These are phyloP conservation scores for Hanseniaspora vineae DNA, from an alignment of 805 yeast genomes.

Conservation along the genomic window DNA sequence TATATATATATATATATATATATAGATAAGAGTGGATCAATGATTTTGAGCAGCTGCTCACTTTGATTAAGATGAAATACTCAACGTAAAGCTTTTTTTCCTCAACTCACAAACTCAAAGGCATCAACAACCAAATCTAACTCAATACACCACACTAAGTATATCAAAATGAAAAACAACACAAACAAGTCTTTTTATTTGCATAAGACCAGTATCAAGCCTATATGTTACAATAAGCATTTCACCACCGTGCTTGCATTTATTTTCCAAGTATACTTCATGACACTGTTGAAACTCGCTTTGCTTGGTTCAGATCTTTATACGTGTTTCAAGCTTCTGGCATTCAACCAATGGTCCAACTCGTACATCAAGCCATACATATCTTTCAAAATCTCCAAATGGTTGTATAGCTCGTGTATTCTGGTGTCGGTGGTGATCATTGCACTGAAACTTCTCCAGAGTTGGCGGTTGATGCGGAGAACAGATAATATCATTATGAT, in stretches of 20 bases:
- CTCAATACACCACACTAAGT: too few relatives aligned
- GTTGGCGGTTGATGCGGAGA: neutral
- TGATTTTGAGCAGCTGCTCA: too few relatives aligned
- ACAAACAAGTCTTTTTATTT: neutral
- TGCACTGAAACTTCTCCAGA: neutral
- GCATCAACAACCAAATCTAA: too few relatives aligned
- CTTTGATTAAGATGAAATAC: too few relatives aligned
- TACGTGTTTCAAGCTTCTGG: slow-evolving; percentile 63
- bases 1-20: too few relatives aligned
- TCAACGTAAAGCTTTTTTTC: too few relatives aligned
- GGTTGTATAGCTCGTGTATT: slow-evolving; percentile 77
- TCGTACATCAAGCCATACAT: slow-evolving; percentile 30
- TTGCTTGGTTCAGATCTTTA: slow-evolving; percentile 61
- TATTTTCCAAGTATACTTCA: slow-evolving; percentile 13
- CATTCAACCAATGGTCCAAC: slow-evolving; percentile 57
- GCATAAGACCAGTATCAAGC: neutral
- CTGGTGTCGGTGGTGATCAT: slow-evolving; percentile 42
- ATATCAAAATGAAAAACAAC: neutral
- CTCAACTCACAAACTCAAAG: too few relatives aligned
- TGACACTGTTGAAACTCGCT: slow-evolving; percentile 37
- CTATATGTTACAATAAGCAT: slow-evolving; percentile 12
- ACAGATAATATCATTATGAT: neutral
- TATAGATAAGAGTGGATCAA: too few relatives aligned
- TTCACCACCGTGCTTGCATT: slow-evolving; percentile 14
- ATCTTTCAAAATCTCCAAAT: slow-evolving; percentile 39